Evolutionary conservation across 495 filamentous ascomycete species (phyloP).

Genomic region (Cercophora samala): DNA sequence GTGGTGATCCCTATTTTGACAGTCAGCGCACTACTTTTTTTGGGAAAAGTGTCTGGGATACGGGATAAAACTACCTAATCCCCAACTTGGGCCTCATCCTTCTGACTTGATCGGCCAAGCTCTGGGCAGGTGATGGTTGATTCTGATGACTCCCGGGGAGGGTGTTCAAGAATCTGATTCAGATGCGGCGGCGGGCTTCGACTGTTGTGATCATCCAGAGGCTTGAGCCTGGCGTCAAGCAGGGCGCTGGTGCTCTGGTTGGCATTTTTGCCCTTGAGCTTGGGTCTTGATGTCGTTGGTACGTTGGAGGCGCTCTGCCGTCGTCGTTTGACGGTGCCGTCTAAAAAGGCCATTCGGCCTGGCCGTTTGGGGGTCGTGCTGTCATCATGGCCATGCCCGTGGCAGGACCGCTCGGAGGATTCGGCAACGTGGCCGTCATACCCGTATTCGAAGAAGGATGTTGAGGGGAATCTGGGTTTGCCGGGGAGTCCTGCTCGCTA

Average conservation of each 20-base stretch:
- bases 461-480: background rate
- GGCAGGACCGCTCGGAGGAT: background rate
- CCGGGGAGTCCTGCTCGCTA: background rate
- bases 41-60: too few species aligned
- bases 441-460: too few species aligned
- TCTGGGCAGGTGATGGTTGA: background rate
- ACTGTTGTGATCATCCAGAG: background rate
- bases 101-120: background rate
- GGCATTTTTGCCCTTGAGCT: background rate
- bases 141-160: background rate
- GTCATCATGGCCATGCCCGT: background rate
- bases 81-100: background rate
- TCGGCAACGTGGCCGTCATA: background rate
- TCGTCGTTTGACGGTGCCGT: background rate
- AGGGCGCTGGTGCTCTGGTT: background rate
- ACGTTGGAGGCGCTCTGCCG: conserved; percentile 6
- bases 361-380: background rate
- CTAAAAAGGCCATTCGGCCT: background rate
- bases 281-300: background rate
- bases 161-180: background rate
- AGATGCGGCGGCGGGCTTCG: background rate
- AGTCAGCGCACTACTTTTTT: too few species aligned
- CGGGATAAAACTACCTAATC: background rate
- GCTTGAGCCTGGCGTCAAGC: background rate
- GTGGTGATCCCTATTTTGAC: background rate